These are phyloP conservation scores for Russula griseocarnosa DNA, from an alignment of 768 basidiomycete genomes.

Conservation along the genomic window DNA sequence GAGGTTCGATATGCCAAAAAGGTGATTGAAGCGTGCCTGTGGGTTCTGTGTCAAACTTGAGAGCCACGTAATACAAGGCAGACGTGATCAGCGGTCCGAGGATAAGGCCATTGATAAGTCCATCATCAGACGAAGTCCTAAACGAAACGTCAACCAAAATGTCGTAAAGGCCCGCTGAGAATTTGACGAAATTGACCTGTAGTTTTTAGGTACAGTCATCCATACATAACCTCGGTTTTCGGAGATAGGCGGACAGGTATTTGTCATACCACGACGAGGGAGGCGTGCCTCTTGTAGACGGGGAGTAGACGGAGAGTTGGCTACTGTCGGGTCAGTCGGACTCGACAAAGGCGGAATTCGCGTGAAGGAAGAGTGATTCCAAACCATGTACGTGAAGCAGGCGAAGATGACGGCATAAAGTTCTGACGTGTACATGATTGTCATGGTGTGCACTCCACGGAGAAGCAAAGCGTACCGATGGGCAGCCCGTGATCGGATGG, in stretches of 20 bases:
- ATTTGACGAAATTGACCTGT: constrained; percentile 56
- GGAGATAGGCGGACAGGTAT: constrained; percentile 37
- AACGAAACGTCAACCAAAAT: constrained; percentile 10
- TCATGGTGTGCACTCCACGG: not conserved
- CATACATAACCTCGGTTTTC: constrained; percentile 68
- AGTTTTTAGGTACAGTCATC: constrained; percentile 91
- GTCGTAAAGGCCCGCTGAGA: not conserved
- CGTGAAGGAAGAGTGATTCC: constrained; percentile 23
- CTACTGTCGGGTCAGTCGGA: not conserved
- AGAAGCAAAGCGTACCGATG: constrained; percentile 23
- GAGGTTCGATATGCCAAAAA: constrained; percentile 76
- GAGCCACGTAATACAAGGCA: constrained; percentile 56
- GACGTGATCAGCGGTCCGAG: constrained; percentile 77
- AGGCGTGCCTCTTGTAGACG: constrained; percentile 42
- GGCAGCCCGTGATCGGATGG: constrained; percentile 18
- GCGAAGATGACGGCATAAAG: constrained; percentile 23
- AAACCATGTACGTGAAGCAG: constrained; percentile 24
- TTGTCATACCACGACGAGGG: constrained; percentile 42
- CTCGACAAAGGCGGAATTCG: constrained; percentile 4
- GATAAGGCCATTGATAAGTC: constrained; percentile 77
- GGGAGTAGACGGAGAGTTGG: constrained; percentile 18
- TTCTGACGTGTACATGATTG: constrained; percentile 19
- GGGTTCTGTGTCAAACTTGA: constrained; percentile 34
- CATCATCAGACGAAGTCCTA: constrained; percentile 82
- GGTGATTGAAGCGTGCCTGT: constrained; percentile 42